Evolutionary conservation across 2,329 filamentous ascomycete species (phyloP).

Genomic region (Aspergillus thermomutatus): DNA sequence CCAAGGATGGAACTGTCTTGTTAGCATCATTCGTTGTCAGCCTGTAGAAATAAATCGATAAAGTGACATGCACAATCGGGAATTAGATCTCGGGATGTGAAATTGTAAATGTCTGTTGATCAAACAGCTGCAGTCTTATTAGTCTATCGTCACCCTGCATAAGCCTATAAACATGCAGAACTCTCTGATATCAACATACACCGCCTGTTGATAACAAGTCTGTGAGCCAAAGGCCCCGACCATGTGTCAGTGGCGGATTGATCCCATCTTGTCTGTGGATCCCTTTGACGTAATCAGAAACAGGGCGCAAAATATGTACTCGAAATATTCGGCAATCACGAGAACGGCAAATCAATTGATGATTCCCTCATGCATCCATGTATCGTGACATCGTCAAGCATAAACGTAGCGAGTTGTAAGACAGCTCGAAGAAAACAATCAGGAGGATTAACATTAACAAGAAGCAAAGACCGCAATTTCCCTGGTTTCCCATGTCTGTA

Average conservation of each 20-base stretch:
- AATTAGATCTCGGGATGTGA: not conserved
- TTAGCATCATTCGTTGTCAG: not conserved
- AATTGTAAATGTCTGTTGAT: not conserved
- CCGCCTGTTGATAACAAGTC: not conserved
- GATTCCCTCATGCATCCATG: conserved; percentile 13
- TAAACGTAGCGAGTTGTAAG: conserved; percentile 5
- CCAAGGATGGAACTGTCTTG: no score
- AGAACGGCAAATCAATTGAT: conserved; percentile 2
- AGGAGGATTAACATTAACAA: conserved; percentile 3
- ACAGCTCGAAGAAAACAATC: conserved; percentile 3
- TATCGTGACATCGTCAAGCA: conserved; percentile 25
- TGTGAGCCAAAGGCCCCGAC: not conserved
- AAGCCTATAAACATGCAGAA: not conserved
- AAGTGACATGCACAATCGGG: not conserved
- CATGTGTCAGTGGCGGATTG: not conserved
- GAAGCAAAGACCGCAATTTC: not conserved
- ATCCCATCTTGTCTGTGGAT: not conserved
- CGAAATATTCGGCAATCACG: not conserved
- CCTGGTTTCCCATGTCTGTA: conserved; percentile 2
- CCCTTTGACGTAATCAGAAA: not conserved
- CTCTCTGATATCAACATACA: not conserved
- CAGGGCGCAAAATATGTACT: not conserved
- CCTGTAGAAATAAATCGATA: not conserved
- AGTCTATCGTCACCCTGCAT: not conserved
- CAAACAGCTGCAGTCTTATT: not conserved